Conservation (phyloP, 805 yeast species). For the Priceomyces medius region DNA sequence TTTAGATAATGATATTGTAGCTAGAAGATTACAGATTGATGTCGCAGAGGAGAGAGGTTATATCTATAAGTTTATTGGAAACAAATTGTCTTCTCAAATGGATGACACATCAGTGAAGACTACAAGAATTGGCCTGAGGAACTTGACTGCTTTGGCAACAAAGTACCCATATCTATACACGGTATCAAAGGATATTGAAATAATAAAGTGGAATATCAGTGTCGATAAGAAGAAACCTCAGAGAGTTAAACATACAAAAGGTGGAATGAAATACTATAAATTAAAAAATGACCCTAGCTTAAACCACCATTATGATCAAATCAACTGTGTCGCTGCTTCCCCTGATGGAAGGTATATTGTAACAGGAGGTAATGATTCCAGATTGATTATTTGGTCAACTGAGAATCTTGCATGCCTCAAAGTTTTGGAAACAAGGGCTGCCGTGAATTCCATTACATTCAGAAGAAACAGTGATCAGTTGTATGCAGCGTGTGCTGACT, state of each 20-base stretch:
- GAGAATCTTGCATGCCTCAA: slow-evolving; percentile 74
- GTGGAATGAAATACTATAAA: slow-evolving; percentile 51
- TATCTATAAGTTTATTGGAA: slow-evolving; percentile 67
- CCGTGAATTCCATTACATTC: slow-evolving; percentile 70
- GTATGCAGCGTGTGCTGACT: slow-evolving; percentile 90
- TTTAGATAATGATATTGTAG: slow-evolving; percentile 80
- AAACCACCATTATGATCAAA: slow-evolving; percentile 76
- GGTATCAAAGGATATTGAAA: slow-evolving; percentile 75
- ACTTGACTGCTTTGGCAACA: slow-evolving; percentile 56
- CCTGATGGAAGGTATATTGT: slow-evolving; percentile 87
- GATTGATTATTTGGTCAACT: slow-evolving; percentile 82
- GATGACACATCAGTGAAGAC: slow-evolving; percentile 37
- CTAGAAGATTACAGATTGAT: slow-evolving; percentile 77
- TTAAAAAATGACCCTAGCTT: slow-evolving; percentile 48
- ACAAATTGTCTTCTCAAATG: slow-evolving; percentile 40
- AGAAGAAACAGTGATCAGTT: slow-evolving; percentile 80
- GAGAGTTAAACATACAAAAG: slow-evolving; percentile 62
- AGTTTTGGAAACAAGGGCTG: slow-evolving; percentile 75
- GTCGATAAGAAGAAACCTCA: slow-evolving; percentile 52
- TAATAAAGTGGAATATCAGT: slow-evolving; percentile 77
- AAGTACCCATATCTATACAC: slow-evolving; percentile 67
- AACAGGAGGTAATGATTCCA: slow-evolving; percentile 85
- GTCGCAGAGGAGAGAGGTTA: slow-evolving; percentile 89
- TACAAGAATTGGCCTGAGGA: slow-evolving; percentile 61
- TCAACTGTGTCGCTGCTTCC: slow-evolving; percentile 75